Base-by-base conservation (phyloP, 257 asterid species). In the Fraxinus excelsior region DNA sequence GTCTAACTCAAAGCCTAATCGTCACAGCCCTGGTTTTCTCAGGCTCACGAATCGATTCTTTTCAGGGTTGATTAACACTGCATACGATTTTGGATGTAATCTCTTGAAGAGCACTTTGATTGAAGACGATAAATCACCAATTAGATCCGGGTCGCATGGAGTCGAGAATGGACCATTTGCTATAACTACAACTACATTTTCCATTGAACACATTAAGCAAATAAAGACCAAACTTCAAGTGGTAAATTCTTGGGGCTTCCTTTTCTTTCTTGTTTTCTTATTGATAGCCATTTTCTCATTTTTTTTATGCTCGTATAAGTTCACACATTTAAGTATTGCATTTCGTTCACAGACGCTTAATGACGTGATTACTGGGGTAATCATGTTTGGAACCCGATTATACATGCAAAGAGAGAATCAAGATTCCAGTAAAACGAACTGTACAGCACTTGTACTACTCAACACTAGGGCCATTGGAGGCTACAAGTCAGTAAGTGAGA, bases 381-480 rank as follows among this genome's bases (percentile, higher is more conserved):
- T 92, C 0, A 74, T 70, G 0, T 67, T 72, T 0, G 96, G 97
- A 14, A 89, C 90, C 0, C 87, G 96, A 68, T 19, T 91, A 31
- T 91, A 91, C 79, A 92, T 92, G 94, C 80, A 86, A 85, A 81
- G 78, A 16, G 49, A 19, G 34, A 81, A 69, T 0, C 11, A 46
- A 14, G 85, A 74, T 42, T 80, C 86, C 4, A 79, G 76, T 21
- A 40, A 56, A 46, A 74, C 89, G 56, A 81, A 85, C 21, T 80
- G 86, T 1, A 88, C 91, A 2, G 85, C 90, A 13, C 38, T 91
- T 0, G 95, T 91, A 14, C 53, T 91, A 68, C 85, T 91, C 44
- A 91, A 93, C 84, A 93, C 96, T 0, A 77, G 97, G 77, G 88
- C 79, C 14, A 71, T 82, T 1, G 85, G 85, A 10, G 97, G 96